Conservation (phyloP, 2,329 filamentous ascomycete species). For the Fusarium sp. region DNA sequence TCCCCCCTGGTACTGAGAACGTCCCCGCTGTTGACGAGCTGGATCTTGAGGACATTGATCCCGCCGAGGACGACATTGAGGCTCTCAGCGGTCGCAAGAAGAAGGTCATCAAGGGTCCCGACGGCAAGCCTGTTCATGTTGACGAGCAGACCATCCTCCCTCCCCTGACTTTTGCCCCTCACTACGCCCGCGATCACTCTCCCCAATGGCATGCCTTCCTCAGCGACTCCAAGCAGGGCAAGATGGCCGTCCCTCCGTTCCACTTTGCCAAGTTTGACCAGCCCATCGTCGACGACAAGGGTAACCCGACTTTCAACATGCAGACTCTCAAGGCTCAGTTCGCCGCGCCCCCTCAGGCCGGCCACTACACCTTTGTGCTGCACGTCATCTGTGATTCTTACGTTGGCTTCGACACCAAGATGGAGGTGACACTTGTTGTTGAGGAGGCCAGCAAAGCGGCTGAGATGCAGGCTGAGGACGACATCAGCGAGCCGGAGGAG, state of each 20-base stretch:
- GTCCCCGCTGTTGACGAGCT: slow-evolving; percentile 80
- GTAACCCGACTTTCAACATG: slow-evolving; percentile 91
- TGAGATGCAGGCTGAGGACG: slow-evolving; percentile 85
- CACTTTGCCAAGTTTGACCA: slow-evolving; percentile 95
- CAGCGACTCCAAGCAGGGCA: slow-evolving; percentile 91
- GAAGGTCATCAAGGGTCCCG: slow-evolving; percentile 71
- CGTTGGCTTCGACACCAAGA: slow-evolving; percentile 91
- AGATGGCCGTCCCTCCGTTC: slow-evolving; percentile 96
- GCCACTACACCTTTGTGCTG: slow-evolving; percentile 95
- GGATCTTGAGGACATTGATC: slow-evolving; percentile 91
- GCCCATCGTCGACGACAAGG: slow-evolving; percentile 82
- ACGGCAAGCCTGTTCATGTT: slow-evolving; percentile 67
- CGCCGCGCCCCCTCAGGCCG: slow-evolving; percentile 90
- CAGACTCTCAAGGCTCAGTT: slow-evolving; percentile 98
- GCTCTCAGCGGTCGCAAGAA: slow-evolving; percentile 84
- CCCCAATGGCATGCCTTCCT: slow-evolving; percentile 96
- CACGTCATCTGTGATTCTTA: slow-evolving; percentile 96
- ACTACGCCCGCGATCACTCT: slow-evolving; percentile 88
- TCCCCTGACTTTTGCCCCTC: slow-evolving; percentile 89
- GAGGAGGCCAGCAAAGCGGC: slow-evolving; percentile 90
- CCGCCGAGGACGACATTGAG: slow-evolving; percentile 91
- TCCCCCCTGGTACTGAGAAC: slow-evolving; percentile 84
- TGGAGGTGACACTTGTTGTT: slow-evolving; percentile 89
- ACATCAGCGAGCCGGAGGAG: slow-evolving; percentile 98
- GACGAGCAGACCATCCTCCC: slow-evolving; percentile 77